Conservation (phyloP, 2,329 filamentous ascomycete species). For the Aspergillus melleus region DNA sequence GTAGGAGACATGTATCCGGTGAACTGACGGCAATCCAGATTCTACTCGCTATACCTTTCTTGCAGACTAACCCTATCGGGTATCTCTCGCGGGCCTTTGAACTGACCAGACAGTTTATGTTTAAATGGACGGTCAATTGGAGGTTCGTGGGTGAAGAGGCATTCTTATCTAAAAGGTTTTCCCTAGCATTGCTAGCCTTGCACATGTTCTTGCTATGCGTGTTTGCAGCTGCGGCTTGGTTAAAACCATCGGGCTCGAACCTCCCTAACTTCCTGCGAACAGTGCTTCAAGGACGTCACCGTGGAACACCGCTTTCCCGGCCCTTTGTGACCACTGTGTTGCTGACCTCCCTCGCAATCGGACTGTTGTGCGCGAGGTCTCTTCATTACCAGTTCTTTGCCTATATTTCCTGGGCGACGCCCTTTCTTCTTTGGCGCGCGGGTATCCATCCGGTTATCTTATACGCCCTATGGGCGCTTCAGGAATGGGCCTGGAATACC, state of each 20-base stretch:
- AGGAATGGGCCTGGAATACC: slow-evolving; percentile 94
- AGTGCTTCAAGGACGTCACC: slow-evolving; percentile 54
- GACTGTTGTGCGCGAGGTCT: slow-evolving; percentile 80
- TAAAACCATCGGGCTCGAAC: slow-evolving; percentile 64
- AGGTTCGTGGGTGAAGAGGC: slow-evolving; percentile 81
- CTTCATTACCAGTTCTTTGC: slow-evolving; percentile 96
- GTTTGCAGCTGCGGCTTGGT: slow-evolving; percentile 71
- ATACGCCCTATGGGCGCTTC: slow-evolving; percentile 69
- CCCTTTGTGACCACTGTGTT: slow-evolving; percentile 75
- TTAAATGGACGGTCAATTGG: slow-evolving; percentile 99
- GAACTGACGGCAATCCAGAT: slow-evolving; percentile 38
- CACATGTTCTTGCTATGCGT: slow-evolving; percentile 66
- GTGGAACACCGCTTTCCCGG: slow-evolving; percentile 62
- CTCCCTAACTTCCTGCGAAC: slow-evolving; percentile 56
- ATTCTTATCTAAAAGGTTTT: slow-evolving; percentile 73
- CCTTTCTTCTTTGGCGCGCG: slow-evolving; percentile 80
- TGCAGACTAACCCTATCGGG: slow-evolving; percentile 60
- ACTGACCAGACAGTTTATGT: slow-evolving; percentile 85
- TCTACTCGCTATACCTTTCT: slow-evolving; percentile 66
- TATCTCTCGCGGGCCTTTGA: slow-evolving; percentile 88
- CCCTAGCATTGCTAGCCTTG: slow-evolving; percentile 62
- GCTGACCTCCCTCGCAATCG: slow-evolving; percentile 73
- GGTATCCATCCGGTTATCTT: slow-evolving; percentile 67
- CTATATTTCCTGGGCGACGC: slow-evolving; percentile 85
- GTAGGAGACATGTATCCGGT: neutral